Evolutionary conservation across 1,284 basidiomycete species (phyloP).

Genomic region (Austroboletus novae-zelandiae): DNA sequence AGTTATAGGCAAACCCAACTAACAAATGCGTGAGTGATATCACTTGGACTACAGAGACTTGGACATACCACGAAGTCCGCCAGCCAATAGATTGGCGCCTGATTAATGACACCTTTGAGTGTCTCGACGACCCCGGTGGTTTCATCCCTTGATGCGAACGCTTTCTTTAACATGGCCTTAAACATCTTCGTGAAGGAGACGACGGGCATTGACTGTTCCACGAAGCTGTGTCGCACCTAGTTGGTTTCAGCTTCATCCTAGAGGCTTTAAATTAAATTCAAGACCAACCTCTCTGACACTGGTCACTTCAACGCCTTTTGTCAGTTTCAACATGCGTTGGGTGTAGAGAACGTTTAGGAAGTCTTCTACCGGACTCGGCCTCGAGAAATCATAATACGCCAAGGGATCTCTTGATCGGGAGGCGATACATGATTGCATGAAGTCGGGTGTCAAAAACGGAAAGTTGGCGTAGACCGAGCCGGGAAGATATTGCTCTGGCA

Average conservation of each 20-base stretch:
- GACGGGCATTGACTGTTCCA: constrained; percentile 8
- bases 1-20: constrained; percentile 65
- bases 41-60: background rate
- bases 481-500: constrained; percentile 66
- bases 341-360: constrained; percentile 10
- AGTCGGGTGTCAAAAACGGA: constrained; percentile 57
- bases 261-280: background rate
- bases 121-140: constrained; percentile 55
- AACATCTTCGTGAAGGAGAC: constrained; percentile 13
- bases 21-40: constrained; percentile 21
- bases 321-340: constrained; percentile 21
- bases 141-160: constrained; percentile 32
- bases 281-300: constrained; percentile 17
- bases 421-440: constrained; percentile 20
- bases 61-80: constrained; percentile 55
- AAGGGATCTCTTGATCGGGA: constrained; percentile 9
- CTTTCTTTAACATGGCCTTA: constrained; percentile 12
- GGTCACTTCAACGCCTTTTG: constrained; percentile 7
- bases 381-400: constrained; percentile 24
- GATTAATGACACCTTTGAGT: constrained; percentile 70
- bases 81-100: constrained; percentile 65
- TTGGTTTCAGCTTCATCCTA: background rate
- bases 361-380: constrained; percentile 6
- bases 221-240: constrained; percentile 14
- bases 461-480: constrained; percentile 62